phyloP scores from a whole-genome alignment of 495 filamentous ascomycete species.

The Massariosphaeria phaeospora region DNA sequence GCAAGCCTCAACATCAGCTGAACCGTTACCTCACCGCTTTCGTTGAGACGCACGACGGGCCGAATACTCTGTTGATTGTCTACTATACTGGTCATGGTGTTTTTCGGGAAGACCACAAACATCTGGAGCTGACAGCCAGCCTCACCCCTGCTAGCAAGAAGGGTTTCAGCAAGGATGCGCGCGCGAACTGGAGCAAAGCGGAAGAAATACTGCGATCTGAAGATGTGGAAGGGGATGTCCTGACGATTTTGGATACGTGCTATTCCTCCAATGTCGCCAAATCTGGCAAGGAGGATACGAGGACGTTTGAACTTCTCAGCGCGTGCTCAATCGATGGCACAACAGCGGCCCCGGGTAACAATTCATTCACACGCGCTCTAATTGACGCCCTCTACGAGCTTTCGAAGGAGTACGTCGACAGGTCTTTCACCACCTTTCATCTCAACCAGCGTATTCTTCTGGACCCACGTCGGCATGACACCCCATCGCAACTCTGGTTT shows the following conservation, averaged over 20 bases:
- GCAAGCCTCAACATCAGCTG: slow-evolving; percentile 30
- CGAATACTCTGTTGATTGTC: slow-evolving; percentile 31
- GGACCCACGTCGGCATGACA: slow-evolving; percentile 9
- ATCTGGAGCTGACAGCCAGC: slow-evolving; percentile 16
- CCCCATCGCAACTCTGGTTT: slow-evolving; percentile 28
- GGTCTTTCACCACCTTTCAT: slow-evolving; percentile 22
- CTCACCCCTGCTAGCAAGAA: neutral
- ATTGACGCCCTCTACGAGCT: slow-evolving; percentile 26
- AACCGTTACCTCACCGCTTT: slow-evolving; percentile 11
- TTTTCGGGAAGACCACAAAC: slow-evolving; percentile 11
- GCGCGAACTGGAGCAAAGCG: slow-evolving; percentile 30
- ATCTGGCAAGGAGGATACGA: slow-evolving; percentile 15
- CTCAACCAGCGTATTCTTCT: slow-evolving; percentile 25
- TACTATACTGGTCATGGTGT: slow-evolving; percentile 37
- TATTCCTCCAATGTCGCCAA: slow-evolving; percentile 30
- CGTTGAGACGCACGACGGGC: slow-evolving; percentile 28
- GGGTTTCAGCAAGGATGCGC: slow-evolving; percentile 15
- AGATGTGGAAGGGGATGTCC: slow-evolving; percentile 29
- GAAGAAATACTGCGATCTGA: slow-evolving; percentile 25
- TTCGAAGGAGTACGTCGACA: slow-evolving; percentile 2
- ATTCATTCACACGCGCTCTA: slow-evolving; percentile 30
- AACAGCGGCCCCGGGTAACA: slow-evolving; percentile 18
- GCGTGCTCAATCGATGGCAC: slow-evolving; percentile 11
- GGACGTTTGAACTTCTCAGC: slow-evolving; percentile 23
- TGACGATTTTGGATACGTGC: slow-evolving; percentile 36